Conservation (phyloP, 2,329 filamentous ascomycete genomes). For the Aspergillus fructus region DNA sequence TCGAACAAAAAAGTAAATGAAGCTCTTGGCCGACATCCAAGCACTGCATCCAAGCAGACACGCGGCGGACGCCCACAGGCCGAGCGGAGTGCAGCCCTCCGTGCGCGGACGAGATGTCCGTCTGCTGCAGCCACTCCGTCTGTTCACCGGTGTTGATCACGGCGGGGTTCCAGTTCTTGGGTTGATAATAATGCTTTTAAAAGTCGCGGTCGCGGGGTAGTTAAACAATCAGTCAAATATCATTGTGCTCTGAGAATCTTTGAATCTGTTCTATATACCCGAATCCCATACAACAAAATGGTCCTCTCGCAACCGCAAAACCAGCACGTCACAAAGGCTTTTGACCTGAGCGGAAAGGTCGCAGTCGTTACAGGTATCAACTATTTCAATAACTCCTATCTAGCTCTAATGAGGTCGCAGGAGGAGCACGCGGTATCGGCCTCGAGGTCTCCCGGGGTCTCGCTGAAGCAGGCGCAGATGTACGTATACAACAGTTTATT, state of each 20-base stretch:
- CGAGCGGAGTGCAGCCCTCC: too few species aligned
- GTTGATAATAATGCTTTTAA: too few species aligned
- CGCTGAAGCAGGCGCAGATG: conserved; percentile 41
- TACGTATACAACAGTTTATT: conserved; percentile 5
- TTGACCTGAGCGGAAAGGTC: conserved; percentile 2
- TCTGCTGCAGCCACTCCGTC: too few species aligned
- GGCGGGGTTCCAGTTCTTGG: too few species aligned
- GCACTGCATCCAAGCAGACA: too few species aligned
- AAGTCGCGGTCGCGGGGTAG: too few species aligned
- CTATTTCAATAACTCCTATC: too few species aligned
- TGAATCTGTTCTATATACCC: neutral
- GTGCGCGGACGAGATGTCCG: too few species aligned
- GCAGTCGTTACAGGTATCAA: neutral
- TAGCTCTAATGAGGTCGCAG: neutral
- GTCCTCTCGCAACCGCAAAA: neutral
- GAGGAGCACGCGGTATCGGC: conserved; percentile 32
- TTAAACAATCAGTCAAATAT: neutral
- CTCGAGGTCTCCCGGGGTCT: conserved; percentile 41
- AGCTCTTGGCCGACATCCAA: too few species aligned
- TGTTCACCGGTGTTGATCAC: too few species aligned
- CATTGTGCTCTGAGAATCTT: neutral
- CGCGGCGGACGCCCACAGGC: too few species aligned
- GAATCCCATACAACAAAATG: neutral
- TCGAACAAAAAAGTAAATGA: too few species aligned
- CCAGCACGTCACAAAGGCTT: neutral